phyloP scores from a whole-genome alignment of 306 rosid species.

The Prunus padus region DNA sequence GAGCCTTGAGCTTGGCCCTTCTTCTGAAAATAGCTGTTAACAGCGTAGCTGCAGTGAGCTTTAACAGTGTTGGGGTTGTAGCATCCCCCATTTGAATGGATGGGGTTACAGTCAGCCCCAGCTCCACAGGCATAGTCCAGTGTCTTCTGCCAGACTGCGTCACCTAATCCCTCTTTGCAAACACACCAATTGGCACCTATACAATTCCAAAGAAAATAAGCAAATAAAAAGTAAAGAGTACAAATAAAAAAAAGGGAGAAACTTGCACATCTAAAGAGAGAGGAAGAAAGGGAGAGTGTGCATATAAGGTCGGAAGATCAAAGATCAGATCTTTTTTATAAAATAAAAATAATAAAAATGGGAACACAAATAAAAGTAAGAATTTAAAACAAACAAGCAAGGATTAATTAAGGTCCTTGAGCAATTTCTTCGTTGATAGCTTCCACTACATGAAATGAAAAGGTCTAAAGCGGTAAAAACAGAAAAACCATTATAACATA shows the following conservation, averaged over 20 bases:
- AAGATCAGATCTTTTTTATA: not conserved
- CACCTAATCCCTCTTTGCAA: slow-evolving; percentile 64
- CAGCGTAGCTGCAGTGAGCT: slow-evolving; percentile 78
- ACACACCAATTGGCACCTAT: slow-evolving; percentile 76
- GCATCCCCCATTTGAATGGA: slow-evolving; percentile 50
- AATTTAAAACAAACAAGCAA: not conserved
- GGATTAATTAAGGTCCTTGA: not conserved
- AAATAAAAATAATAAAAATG: not conserved
- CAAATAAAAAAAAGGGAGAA: not conserved
- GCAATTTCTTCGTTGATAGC: not conserved
- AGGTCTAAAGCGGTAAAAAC: not conserved
- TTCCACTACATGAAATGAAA: not conserved
- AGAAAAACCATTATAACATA: not conserved
- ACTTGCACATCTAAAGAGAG: not conserved
- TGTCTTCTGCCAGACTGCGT: slow-evolving; percentile 53
- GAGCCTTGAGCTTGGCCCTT: slow-evolving; percentile 63
- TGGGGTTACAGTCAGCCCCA: slow-evolving; percentile 79
- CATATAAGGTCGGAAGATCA: not conserved
- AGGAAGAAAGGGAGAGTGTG: not conserved
- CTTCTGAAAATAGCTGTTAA: slow-evolving; percentile 75
- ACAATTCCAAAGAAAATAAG: not conserved
- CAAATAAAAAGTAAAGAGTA: not conserved
- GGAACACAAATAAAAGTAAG: not conserved
- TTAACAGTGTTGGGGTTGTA: slow-evolving; percentile 62
- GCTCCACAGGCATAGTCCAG: slow-evolving; percentile 91